A percentile compares a stretch with the other conserved stretches of the same genome.
Conservation (phyloP, 2,329 filamentous ascomycete genomes). For the Dissoconium aciculare region DNA sequence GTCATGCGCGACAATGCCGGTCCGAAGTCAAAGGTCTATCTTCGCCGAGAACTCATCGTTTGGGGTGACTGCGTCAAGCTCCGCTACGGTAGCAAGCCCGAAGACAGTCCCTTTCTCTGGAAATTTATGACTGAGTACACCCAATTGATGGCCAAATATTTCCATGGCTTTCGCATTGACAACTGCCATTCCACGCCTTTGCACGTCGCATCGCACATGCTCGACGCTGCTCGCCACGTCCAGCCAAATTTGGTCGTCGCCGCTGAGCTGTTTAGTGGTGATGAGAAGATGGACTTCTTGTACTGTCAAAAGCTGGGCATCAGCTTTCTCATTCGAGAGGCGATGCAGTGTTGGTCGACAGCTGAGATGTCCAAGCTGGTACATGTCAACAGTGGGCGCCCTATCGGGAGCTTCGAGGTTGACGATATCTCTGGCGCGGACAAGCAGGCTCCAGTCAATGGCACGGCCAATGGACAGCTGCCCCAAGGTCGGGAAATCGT, state of each 20-base stretch:
- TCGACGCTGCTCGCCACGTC: constrained; percentile 81
- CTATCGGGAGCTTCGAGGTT: constrained; percentile 94
- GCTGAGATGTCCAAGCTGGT: constrained; percentile 83
- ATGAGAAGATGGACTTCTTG: constrained; percentile 87
- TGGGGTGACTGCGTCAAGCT: constrained; percentile 99
- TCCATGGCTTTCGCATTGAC: constrained; percentile 89
- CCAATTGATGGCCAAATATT: constrained; percentile 82
- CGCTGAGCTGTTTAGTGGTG: constrained; percentile 89
- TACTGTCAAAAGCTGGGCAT: constrained; percentile 89
- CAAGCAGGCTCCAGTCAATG: constrained; percentile 20
- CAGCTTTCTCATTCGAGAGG: constrained; percentile 83
- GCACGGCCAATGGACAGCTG: constrained; percentile 19
- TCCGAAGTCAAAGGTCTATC: constrained; percentile 74
- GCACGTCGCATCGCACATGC: constrained; percentile 83
- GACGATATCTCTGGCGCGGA: constrained; percentile 62
- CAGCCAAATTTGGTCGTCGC: constrained; percentile 81
- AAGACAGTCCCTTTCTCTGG: constrained; percentile 91
- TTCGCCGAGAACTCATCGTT: constrained; percentile 90
- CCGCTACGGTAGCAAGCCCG: constrained; percentile 62
- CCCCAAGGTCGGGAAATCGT: constrained; percentile 46
- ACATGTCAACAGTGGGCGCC: constrained; percentile 80
- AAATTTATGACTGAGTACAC: constrained; percentile 92
- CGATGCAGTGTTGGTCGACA: constrained; percentile 97
- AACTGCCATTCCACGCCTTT: constrained; percentile 96
- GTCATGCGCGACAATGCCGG: constrained; percentile 89